Base-by-base conservation (phyloP, 2,329 filamentous ascomycete genomes). In the Pestalotiopsis sp. region DNA sequence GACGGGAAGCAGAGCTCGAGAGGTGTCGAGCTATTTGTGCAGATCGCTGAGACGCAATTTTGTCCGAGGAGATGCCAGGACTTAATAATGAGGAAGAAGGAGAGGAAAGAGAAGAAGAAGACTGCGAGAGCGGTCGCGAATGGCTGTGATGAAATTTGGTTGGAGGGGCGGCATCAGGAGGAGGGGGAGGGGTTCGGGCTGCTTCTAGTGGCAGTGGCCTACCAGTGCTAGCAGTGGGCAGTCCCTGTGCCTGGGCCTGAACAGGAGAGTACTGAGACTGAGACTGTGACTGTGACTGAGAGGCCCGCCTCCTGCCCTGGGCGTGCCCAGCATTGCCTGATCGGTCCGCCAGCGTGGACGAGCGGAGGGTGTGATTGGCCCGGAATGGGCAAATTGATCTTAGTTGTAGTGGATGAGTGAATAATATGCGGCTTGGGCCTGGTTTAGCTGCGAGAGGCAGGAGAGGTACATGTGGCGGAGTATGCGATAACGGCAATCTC, bases 11-110 rank as follows among this genome's bases (percentile, higher is more conserved):
- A 64, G 76, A 75, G 71, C 76, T 78, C 75, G 84, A 83, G 68
- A 88, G 78, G 73, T 88, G 86, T 69, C 84, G 82, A 77, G 86
- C 85, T 72, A 89, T 82, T 78, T 87, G 85, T 60, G 83, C 80
- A 69, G 85, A 85, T 71, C 85, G 81, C 72, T 76, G 82, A 72
- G 81, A 80, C 76, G 85, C 81, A 81, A 85, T 85, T 77, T 78
- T 82, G 77, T 57, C 71, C 67, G 62, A 57, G 64, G 57, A 64
- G 35, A 62, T 57, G 52, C 55, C 57, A 39, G 24, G 35, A 63
- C 20, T 38, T 66, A 44, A 56, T 13, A 52, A 61, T 64, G 55
- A 48, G 55, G 68, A 52, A 67, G 70, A 30, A 65, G 67, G 64
- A 24, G 66, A 69, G 60, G 69, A 67, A 58, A 64, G 66, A 60